Percentiles rank a stretch among this genome's conserved stretches.
phyloP scores from a whole-genome alignment of 805 yeast species.

The Candida suzukii region DNA sequence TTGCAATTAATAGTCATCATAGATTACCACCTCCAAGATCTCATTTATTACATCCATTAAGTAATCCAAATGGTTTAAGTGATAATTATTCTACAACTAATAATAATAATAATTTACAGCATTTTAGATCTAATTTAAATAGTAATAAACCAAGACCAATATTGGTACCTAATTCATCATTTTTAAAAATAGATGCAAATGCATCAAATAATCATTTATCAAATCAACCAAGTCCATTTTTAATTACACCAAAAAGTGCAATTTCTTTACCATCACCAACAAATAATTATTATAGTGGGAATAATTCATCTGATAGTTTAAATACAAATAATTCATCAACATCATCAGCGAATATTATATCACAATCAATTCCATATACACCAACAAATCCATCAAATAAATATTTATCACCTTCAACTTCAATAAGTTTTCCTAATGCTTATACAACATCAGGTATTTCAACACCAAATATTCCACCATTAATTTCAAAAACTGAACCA shows the following conservation, averaged over 20 bases:
- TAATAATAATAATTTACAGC: not conserved
- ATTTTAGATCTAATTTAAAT: slow-evolving; percentile 20
- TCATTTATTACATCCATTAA: slow-evolving; percentile 2
- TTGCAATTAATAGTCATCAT: slow-evolving; percentile 12
- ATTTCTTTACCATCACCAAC: slow-evolving; percentile 1
- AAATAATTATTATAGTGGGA: not conserved
- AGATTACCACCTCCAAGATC: slow-evolving; percentile 24
- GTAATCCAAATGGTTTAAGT: slow-evolving; percentile 5
- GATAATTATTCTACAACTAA: not conserved
- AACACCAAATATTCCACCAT: not conserved
- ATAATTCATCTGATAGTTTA: not conserved
- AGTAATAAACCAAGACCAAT: slow-evolving; percentile 25
- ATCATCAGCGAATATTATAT: no score
- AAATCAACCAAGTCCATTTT: not conserved
- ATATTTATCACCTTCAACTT: slow-evolving; percentile 3
- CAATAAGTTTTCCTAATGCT: slow-evolving; percentile 1
- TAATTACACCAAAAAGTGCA: slow-evolving; percentile 2
- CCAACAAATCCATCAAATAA: slow-evolving; percentile 3
- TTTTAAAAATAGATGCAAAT: not conserved
- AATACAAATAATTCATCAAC: not conserved
- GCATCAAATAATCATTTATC: not conserved
- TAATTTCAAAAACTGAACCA: not conserved
- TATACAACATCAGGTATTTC: slow-evolving; percentile 1
- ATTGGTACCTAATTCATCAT: slow-evolving; percentile 16
- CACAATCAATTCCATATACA: not conserved